Conservation (phyloP, 2,329 filamentous ascomycete species). For the Lachnellula subtilissima region DNA sequence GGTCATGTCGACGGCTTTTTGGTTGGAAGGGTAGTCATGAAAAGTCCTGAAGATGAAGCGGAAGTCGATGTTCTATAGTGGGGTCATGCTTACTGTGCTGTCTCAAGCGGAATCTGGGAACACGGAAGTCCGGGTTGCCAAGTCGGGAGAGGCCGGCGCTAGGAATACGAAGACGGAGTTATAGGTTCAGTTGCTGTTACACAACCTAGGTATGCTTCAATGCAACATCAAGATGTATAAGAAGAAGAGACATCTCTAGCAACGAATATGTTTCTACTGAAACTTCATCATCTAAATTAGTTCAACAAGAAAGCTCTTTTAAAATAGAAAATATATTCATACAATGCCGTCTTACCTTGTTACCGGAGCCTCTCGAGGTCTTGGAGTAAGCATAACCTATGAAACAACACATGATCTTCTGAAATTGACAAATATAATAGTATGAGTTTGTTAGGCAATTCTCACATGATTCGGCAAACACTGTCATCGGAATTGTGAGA, state of each 20-base stretch:
- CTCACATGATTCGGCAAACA: slow-evolving; percentile 38
- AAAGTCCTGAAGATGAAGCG: no score
- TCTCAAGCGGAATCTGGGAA: neutral
- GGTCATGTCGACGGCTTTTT: neutral
- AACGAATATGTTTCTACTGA: neutral
- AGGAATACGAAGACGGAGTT: no score
- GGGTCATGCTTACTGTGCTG: neutral
- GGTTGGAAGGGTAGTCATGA: neutral
- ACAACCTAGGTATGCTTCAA: no score
- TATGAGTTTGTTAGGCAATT: slow-evolving; percentile 26
- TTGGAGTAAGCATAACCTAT: slow-evolving; percentile 1
- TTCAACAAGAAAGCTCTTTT: neutral
- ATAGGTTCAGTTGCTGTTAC: no score
- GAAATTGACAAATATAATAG: neutral
- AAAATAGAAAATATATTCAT: neutral
- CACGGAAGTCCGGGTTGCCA: neutral
- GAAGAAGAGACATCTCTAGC: no score
- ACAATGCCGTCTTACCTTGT: slow-evolving; percentile 5
- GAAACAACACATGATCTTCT: neutral
- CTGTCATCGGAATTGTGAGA: slow-evolving; percentile 43
- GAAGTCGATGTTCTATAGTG: neutral
- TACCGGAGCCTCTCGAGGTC: slow-evolving; percentile 1
- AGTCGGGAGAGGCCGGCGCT: neutral
- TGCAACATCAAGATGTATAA: no score
- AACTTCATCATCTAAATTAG: neutral